Evolutionary conservation across 179 eudicot genomes (phyloP).

Genomic region (Heliamphora ciliata): DNA sequence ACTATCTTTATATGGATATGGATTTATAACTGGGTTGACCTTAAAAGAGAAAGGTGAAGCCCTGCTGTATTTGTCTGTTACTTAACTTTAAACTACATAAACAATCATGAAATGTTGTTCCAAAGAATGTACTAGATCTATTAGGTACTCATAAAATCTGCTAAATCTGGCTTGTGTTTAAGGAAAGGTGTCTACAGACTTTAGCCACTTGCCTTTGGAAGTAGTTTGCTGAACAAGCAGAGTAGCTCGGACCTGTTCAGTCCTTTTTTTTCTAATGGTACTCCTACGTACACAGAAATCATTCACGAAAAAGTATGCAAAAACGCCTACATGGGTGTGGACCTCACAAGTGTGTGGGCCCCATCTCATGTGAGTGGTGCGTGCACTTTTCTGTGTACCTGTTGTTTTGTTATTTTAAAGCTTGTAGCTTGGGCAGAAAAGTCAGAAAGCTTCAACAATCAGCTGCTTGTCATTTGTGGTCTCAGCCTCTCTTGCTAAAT

Average conservation of each 20-base stretch:
- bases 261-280: no score
- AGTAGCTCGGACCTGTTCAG: background rate
- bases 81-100: background rate
- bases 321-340: no score
- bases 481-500: background rate
- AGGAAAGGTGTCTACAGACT: background rate
- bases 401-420: no score
- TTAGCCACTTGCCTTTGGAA: background rate
- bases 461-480: background rate
- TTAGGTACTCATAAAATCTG: background rate
- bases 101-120: background rate
- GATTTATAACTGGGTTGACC: conserved; percentile 12
- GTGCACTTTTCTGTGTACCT: no score
- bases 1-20: conserved; percentile 9
- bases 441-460: background rate
- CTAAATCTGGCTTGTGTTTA: background rate
- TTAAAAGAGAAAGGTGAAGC: conserved; percentile 18
- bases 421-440: background rate
- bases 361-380: no score
- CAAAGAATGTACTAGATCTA: background rate
- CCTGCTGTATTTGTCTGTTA: background rate
- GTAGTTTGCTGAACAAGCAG: background rate
- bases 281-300: no score
- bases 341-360: no score
- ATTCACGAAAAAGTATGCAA: no score